phyloP scores from a whole-genome alignment of 1,284 basidiomycete species.

The Anthracocystis walkeri region DNA sequence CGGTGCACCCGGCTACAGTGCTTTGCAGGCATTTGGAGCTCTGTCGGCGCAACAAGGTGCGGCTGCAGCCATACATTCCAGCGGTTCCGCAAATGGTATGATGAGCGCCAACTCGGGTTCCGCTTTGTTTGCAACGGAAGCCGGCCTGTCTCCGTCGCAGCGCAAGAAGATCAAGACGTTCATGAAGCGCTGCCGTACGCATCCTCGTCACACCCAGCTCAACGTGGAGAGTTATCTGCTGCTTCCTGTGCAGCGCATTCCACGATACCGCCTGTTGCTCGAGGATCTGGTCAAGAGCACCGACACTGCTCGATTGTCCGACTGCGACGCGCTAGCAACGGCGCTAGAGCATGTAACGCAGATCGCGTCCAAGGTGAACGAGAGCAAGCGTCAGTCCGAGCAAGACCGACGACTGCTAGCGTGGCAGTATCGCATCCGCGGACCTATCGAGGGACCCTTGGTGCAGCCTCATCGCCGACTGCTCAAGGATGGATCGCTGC shows the following conservation, averaged over 20 bases:
- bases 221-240: constrained; percentile 94
- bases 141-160: constrained; percentile 41
- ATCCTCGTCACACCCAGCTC: constrained; percentile 91
- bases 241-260: constrained; percentile 94
- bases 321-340: constrained; percentile 38
- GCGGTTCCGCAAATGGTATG: constrained; percentile 4
- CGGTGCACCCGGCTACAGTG: constrained; percentile 25
- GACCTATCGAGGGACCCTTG: constrained; percentile 90
- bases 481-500: constrained; percentile 75
- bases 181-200: constrained; percentile 67
- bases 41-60: constrained; percentile 32
- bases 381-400: constrained; percentile 70
- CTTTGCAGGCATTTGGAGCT: constrained; percentile 23
- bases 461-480: constrained; percentile 94
- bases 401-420: constrained; percentile 58
- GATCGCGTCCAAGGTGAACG: constrained; percentile 67
- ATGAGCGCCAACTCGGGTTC: constrained; percentile 12
- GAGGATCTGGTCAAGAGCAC: constrained; percentile 66
- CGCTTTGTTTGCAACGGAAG: constrained; percentile 18
- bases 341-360: constrained; percentile 63
- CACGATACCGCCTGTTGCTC: constrained; percentile 86
- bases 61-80: constrained; percentile 19
- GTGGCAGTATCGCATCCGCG: constrained; percentile 89
- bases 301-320: constrained; percentile 38
- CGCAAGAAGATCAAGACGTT: constrained; percentile 61